Base-by-base conservation (phyloP, 257 asterid genomes). In the Capsicum rhomboideum region DNA sequence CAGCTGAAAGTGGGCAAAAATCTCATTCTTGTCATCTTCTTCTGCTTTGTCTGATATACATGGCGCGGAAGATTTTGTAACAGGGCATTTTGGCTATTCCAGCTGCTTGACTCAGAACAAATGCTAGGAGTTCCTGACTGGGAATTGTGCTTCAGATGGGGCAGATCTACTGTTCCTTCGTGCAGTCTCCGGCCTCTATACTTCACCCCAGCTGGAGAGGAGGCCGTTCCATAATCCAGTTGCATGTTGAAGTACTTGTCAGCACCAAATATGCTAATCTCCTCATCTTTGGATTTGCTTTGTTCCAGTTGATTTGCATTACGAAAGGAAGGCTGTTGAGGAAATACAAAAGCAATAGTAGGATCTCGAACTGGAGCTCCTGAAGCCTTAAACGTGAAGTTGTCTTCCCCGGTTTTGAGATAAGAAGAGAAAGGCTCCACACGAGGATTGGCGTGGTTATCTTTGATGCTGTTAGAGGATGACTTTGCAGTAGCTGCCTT, bases 171-270 rank as follows among this genome's bases (percentile, higher is more conserved):
- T 2, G 83, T 23, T 78, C 37, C 46, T 79, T 78, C 67, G 2
- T 82, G 59, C n/a, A 31, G 20, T 55, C 13, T 28, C 58, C 18
- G 40, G 40, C 40, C 28, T 10, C 6, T 2, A 26, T 9, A 54
- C 50, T 55, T 56, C 80, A 67, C 17, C 61, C 78, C 16, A 8
- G 44, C 34, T 77, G 82, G 64, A 77, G 82, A 49, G 53, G 82
- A 49, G 53, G 20, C 71, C 79, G 87, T 74, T 26, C 69, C 88
- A 54, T 84, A 86, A 54, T 92, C 95, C 52, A 91, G 17, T 53
- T 86, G 91, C 96, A 87, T 92, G 90, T 94, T 95, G 88, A 94
- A 95, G 94, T 94, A 94, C 87, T 87, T 91, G 66, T 93, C 98
- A 9, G 98, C 98, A 4, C 92, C 91, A 83, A 95, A 95, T 0